Conservation (phyloP, 2,329 filamentous ascomycete genomes). For the Sclerotinia glacialis region DNA sequence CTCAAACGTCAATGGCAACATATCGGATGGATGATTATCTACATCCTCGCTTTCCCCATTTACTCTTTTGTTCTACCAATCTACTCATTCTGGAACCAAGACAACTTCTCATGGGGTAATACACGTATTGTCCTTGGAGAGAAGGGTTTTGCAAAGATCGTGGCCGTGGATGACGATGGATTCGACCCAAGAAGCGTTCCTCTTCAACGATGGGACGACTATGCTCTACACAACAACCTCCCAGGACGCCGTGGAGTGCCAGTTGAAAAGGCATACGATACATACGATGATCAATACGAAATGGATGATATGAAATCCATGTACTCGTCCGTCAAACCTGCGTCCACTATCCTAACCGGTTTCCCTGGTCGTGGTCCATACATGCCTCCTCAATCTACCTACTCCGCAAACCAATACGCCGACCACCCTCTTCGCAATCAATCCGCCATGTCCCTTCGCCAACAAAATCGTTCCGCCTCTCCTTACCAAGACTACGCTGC, state of each 20-base stretch:
- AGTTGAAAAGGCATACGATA: slow-evolving; percentile 63
- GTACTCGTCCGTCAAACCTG: slow-evolving; percentile 86
- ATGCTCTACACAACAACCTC: slow-evolving; percentile 79
- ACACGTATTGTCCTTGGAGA: slow-evolving; percentile 96
- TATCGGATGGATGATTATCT: slow-evolving; percentile 99
- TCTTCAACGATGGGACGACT: slow-evolving; percentile 96
- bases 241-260: slow-evolving; percentile 80
- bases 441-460: slow-evolving; percentile 65
- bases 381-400: slow-evolving; percentile 79
- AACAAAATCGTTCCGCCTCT: slow-evolving; percentile 49
- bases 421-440: slow-evolving; percentile 58
- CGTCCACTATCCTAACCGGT: slow-evolving; percentile 82
- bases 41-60: slow-evolving; percentile 90
- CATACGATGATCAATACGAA: slow-evolving; percentile 79
- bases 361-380: slow-evolving; percentile 67
- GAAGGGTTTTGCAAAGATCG: slow-evolving; percentile 84
- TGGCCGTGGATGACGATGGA: slow-evolving; percentile 80
- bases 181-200: slow-evolving; percentile 94
- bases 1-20: slow-evolving; percentile 98
- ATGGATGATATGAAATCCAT: slow-evolving; percentile 98
- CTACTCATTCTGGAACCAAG: slow-evolving; percentile 99
- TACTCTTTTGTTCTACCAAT: slow-evolving; percentile 88
- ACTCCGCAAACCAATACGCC: slow-evolving; percentile 46
- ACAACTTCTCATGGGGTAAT: slow-evolving; percentile 98
- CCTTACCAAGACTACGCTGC: slow-evolving; percentile 57